These are phyloP conservation scores for Penicillium coffeae DNA, from an alignment of 495 filamentous ascomycete genomes.

Conservation along the genomic window DNA sequence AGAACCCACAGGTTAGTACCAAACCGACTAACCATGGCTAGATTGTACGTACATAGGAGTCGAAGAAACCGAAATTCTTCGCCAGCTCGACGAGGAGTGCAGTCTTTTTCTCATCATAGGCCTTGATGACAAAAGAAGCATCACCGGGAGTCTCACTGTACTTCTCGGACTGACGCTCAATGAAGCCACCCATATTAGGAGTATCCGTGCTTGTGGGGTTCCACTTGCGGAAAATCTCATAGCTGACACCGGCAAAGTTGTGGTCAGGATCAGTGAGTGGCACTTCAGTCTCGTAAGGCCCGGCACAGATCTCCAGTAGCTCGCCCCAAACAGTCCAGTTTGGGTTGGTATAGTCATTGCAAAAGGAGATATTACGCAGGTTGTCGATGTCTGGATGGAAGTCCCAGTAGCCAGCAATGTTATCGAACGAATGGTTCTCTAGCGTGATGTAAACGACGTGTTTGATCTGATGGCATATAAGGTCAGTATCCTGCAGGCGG, in stretches of 20 bases:
- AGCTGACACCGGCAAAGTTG: conserved; percentile 37
- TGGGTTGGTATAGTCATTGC: conserved; percentile 41
- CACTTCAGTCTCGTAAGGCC: conserved; percentile 38
- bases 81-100: conserved; percentile 32
- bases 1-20: conserved; percentile 5
- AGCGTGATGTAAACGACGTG: conserved; percentile 44
- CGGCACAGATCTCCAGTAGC: conserved; percentile 37
- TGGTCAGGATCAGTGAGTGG: conserved; percentile 39
- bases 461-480: conserved; percentile 31
- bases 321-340: conserved; percentile 43
- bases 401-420: conserved; percentile 43
- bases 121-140: conserved; percentile 38
- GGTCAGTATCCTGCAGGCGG: background rate
- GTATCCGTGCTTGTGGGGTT: conserved; percentile 31
- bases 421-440: conserved; percentile 47
- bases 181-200: conserved; percentile 41
- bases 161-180: conserved; percentile 42
- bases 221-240: conserved; percentile 43
- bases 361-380: conserved; percentile 31
- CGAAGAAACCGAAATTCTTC: conserved; percentile 40
- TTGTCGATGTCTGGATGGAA: conserved; percentile 40
- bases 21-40: background rate
- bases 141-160: conserved; percentile 37
- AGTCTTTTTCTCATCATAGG: conserved; percentile 36
- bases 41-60: conserved; percentile 30